phyloP scores from a whole-genome alignment of 1,139 yeast genomes.

The Hyphopichia khmerensis region DNA sequence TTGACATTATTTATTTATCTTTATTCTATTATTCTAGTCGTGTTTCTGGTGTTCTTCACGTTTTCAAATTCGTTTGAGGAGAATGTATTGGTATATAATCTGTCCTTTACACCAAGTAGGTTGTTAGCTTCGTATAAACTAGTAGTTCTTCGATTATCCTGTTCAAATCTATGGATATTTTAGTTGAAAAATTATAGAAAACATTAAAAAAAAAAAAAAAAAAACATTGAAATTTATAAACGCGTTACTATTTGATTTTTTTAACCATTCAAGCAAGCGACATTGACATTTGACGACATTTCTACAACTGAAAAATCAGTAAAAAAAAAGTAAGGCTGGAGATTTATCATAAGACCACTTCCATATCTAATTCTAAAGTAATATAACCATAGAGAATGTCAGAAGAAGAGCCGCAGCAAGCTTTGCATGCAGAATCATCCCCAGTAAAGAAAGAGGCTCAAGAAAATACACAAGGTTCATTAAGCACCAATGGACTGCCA shows the following conservation, averaged over 20 bases:
- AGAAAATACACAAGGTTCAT: neutral
- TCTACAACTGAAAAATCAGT: neutral
- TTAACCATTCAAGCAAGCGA: neutral
- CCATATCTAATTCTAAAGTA: no score
- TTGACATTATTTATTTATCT: slow-evolving; percentile 59
- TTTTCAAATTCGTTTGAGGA: neutral
- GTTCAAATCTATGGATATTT: no score
- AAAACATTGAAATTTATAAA: neutral
- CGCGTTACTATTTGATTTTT: neutral
- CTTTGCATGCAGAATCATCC: neutral
- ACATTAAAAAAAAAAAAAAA: neutral
- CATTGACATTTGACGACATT: neutral
- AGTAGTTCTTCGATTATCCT: no score
- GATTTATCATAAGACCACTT: no score
- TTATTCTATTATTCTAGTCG: no score
- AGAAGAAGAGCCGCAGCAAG: neutral
- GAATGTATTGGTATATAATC: neutral
- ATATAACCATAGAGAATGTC: no score
- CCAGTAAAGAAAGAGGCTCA: neutral
- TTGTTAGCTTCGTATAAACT: no score
- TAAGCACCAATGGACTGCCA: neutral
- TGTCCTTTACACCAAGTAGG: no score
- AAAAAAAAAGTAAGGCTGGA: no score
- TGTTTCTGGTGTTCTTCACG: no score
- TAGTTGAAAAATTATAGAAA: neutral